Percentiles rank a stretch among this genome's conserved stretches.
Conservation (phyloP, 148 eudicot genomes). For the Dianthus caryophyllus region DNA sequence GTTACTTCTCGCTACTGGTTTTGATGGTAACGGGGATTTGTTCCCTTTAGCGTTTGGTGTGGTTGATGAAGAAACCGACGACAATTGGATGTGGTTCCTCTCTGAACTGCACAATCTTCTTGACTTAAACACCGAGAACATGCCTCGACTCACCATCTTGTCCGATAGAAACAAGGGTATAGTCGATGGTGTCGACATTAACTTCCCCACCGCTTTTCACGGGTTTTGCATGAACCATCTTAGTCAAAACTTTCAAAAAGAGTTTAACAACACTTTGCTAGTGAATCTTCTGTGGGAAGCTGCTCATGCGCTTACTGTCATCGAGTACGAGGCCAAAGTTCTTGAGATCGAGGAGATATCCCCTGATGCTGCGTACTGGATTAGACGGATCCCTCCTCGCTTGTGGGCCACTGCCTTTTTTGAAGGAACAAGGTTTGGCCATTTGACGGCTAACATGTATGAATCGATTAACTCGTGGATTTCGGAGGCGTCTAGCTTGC, state of each 20-base stretch:
- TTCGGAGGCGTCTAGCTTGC: constrained; percentile 48
- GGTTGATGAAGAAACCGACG: constrained; percentile 70
- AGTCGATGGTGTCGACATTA: constrained; percentile 50
- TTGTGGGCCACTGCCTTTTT: constrained; percentile 68
- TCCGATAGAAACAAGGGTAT: constrained; percentile 60
- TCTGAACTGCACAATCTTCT: constrained; percentile 61
- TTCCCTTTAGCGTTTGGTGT: constrained; percentile 78
- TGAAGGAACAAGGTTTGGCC: constrained; percentile 54
- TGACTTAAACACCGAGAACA: constrained; percentile 60
- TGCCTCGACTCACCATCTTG: constrained; percentile 65
- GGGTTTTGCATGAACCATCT: constrained; percentile 65
- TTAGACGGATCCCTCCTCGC: constrained; percentile 45
- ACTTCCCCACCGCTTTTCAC: constrained; percentile 72
- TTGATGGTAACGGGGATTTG: constrained; percentile 62
- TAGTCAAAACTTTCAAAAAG: constrained; percentile 58
- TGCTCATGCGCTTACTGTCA: constrained; percentile 46
- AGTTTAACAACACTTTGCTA: constrained; percentile 50
- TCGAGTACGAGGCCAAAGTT: constrained; percentile 48
- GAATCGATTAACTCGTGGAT: constrained; percentile 55
- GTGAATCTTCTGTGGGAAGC: constrained; percentile 65
- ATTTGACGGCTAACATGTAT: constrained; percentile 44
- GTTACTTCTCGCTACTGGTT: constrained; percentile 58
- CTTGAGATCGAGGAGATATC: constrained; percentile 59
- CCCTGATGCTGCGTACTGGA: constrained; percentile 61
- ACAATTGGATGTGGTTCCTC: constrained; percentile 82